phyloP scores from a whole-genome alignment of 2,329 filamentous ascomycete genomes.

The Acephala macrosclerotiorum region DNA sequence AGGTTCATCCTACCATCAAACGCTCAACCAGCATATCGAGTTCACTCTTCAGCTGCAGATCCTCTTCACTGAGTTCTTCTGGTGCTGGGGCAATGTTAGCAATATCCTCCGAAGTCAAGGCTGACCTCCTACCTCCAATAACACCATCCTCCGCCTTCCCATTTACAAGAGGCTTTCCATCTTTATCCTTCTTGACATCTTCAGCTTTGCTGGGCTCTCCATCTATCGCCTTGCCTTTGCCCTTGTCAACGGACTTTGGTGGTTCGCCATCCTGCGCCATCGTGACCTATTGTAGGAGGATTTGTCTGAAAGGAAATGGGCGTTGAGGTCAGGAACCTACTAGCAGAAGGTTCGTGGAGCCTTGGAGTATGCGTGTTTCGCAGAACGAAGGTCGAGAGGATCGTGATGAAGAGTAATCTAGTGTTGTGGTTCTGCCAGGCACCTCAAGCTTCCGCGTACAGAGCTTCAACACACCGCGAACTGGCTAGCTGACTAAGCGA shows the following conservation, averaged over 20 bases:
- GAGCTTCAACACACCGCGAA: constrained; percentile 33
- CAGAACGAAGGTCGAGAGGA: constrained; percentile 38
- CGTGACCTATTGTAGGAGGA: constrained; percentile 16
- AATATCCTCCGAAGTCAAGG: constrained; percentile 24
- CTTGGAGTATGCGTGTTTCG: constrained; percentile 10
- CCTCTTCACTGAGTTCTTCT: constrained; percentile 97
- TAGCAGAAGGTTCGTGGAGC: constrained; percentile 11
- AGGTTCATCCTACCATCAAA: constrained; percentile 70
- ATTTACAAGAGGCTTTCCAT: constrained; percentile 74
- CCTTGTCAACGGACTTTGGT: constrained; percentile 87
- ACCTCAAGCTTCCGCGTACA: constrained; percentile 44
- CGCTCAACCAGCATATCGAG: constrained; percentile 98
- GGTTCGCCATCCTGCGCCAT: constrained; percentile 96
- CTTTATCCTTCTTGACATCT: constrained; percentile 68
- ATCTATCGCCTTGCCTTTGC: constrained; percentile 90
- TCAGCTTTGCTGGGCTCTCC: constrained; percentile 65
- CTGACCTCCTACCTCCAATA: constrained; percentile 47
- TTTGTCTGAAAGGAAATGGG: constrained; percentile 10
- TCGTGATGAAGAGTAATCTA: constrained; percentile 32
- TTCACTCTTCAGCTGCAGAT: constrained; percentile 97
- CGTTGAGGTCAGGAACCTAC: background rate
- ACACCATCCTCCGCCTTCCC: constrained; percentile 76
- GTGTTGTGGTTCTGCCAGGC: constrained; percentile 37
- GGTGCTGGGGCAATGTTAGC: constrained; percentile 51
- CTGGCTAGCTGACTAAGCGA: constrained; percentile 31